These are phyloP conservation scores for Batkoa obscura DNA, from an alignment of 371 early-diverging fungal species.

Conservation along the genomic window DNA sequence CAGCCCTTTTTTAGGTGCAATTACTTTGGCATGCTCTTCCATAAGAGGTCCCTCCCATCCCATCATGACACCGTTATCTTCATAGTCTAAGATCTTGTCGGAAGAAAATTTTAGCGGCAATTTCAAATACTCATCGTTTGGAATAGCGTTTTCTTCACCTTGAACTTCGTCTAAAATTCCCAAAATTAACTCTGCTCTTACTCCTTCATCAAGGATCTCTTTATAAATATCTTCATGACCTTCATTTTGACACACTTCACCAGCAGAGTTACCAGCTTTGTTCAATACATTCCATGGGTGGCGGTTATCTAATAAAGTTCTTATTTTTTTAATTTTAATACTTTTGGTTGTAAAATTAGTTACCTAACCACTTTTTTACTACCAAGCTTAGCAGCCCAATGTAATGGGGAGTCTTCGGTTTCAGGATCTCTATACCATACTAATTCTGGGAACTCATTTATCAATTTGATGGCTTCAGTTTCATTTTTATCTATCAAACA, in stretches of 20 bases:
- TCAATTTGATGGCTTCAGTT: too few species aligned
- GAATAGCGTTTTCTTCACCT: constrained; percentile 14
- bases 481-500: too few species aligned
- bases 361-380: neutral
- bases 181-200: constrained; percentile 58
- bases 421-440: constrained; percentile 2
- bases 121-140: constrained; percentile 59
- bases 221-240: constrained; percentile 40
- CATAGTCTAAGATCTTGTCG: constrained; percentile 60
- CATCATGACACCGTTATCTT: constrained; percentile 94
- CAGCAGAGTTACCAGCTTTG: constrained; percentile 34
- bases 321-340: constrained; percentile 15
- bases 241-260: constrained; percentile 39
- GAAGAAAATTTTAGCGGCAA: constrained; percentile 48
- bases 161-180: constrained; percentile 18
- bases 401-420: neutral
- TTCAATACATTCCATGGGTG: constrained; percentile 59
- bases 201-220: constrained; percentile 59
- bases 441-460: constrained; percentile 5
- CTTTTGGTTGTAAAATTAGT: neutral
- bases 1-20: constrained; percentile 43
- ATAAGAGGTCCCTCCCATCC: constrained; percentile 92
- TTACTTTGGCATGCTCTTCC: constrained; percentile 66
- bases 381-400: constrained; percentile 3
- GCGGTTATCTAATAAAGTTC: constrained; percentile 26